Base-by-base conservation (phyloP, 257 asterid species). In the Coffea eugenioides region DNA sequence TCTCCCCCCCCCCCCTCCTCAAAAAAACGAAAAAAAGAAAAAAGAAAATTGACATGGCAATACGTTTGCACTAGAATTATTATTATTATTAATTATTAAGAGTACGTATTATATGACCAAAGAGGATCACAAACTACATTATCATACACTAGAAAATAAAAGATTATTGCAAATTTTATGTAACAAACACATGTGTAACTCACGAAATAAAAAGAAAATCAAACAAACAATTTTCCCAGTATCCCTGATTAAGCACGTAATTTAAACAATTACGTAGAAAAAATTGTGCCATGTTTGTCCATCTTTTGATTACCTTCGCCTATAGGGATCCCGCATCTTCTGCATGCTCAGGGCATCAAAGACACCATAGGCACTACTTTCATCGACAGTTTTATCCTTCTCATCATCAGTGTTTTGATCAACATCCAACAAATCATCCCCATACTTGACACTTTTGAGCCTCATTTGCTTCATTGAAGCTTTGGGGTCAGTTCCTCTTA, bases 331-430 rank as follows among this genome's bases (percentile, higher is more conserved):
- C 56, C 87, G 84, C 90, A 91, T 91, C 84, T 77, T 90, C 27
- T 92, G 91, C 48, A 88, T 70, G 70, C 88, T 91, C 81, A 94
- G 75, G 41, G 92, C 90, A 70, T 96, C 95, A 82, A 94, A 94
- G 1, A 92, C 97, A 23, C 97, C 97, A 83, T 89, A 92, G 21
- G 88, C 90, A 75, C 97, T 89, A 59, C 94, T 94, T 82, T 91
- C 95, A 73, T 90, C 93, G 18, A 74, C 91, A 59, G 74, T 41
- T 34, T 74, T 73, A 27, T 73, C 66, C 73, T 61, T 79, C 46
- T 86, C 88, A 49, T 86, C 90, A 48, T 90, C 96, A 80, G 87
- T 88, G 16, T 77, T 86, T 64, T 91, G 92, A 82, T 93, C 97
- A 82, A 86, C 88, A 9, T 86, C 89, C 93, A 93, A 77, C 76